Evolutionary conservation across 129 eudicot genomes (phyloP).

Genomic region (Helianthus annuus): HanXRQr2.0-SUNRISE NC_035448.2:107241757-107242256

Average conservation of each 20-base stretch:
- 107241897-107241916: neutral
- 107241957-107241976: neutral
- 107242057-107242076: too few relatives aligned
- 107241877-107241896: neutral
- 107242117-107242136: neutral
- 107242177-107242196: neutral
- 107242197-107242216: neutral
- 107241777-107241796: neutral
- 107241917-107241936: neutral
- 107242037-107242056: too few relatives aligned
- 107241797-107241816: neutral
- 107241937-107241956: neutral
- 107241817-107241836: neutral
- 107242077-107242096: neutral
- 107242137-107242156: too few relatives aligned
- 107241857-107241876: neutral
- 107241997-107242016: neutral
- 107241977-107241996: neutral
- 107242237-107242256: conserved; percentile 1
- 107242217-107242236: neutral
- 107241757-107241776: neutral
- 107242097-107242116: neutral
- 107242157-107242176: neutral
- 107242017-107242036: neutral
- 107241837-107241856: neutral